phyloP scores from a whole-genome alignment of 169 alveolate species.

The Eimeria zaria region DNA sequence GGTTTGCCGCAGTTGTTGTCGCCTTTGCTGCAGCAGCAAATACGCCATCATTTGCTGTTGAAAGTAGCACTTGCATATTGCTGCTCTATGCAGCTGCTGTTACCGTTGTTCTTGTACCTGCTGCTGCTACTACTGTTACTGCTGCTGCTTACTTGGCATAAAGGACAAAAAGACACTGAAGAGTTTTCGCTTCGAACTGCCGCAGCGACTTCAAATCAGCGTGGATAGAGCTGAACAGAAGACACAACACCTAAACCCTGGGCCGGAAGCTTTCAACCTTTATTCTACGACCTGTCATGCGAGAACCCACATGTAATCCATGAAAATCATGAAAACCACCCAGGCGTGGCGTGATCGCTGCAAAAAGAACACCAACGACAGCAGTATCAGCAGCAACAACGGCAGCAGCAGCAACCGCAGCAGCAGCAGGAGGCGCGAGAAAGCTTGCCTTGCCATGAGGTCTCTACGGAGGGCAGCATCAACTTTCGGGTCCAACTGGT shows the following conservation, averaged over 20 bases:
- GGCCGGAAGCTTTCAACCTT: background rate
- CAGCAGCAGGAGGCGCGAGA: background rate
- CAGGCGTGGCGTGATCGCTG: too few species aligned
- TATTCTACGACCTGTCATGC: background rate
- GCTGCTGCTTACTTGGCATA: constrained; percentile 65
- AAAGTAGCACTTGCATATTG: background rate
- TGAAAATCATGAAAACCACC: background rate
- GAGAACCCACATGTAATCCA: background rate
- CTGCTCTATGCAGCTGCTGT: constrained; percentile 15
- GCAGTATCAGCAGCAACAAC: background rate
- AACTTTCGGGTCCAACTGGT: background rate
- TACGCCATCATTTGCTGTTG: background rate
- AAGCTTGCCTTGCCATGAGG: constrained; percentile 19
- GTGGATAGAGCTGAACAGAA: constrained; percentile 12
- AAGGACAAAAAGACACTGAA: constrained; percentile 15
- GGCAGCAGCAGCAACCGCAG: background rate
- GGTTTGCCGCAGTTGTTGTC: background rate
- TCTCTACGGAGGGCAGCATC: constrained; percentile 46
- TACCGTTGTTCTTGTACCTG: background rate
- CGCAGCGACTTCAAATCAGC: constrained; percentile 24
- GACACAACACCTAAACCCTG: background rate
- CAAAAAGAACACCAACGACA: background rate
- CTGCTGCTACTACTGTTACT: constrained; percentile 41
- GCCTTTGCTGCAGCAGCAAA: background rate
- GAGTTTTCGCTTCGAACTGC: constrained; percentile 25